phyloP scores from a whole-genome alignment of 2,329 filamentous ascomycete species.

The Aspergillus sp. region DNA sequence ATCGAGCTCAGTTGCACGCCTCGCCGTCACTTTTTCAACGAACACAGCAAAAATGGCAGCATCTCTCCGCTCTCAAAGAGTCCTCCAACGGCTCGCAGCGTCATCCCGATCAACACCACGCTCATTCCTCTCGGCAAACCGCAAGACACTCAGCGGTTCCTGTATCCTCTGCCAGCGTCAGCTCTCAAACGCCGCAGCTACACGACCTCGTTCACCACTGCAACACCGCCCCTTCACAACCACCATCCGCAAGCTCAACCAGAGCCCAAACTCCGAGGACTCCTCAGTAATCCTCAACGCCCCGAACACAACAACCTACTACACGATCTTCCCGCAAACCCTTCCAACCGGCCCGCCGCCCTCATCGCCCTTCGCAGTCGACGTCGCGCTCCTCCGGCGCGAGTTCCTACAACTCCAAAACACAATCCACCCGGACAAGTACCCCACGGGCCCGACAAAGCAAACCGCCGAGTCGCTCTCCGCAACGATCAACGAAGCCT shows the following conservation, averaged over 20 bases:
- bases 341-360: conserved; percentile 79
- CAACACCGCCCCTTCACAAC: conserved; percentile 24
- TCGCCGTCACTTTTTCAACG: not conserved
- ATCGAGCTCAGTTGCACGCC: not conserved
- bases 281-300: conserved; percentile 17
- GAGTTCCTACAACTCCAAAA: conserved; percentile 86
- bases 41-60: conserved; percentile 5
- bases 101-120: not conserved
- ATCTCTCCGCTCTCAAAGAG: conserved; percentile 14
- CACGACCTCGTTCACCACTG: not conserved
- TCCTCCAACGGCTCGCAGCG: conserved; percentile 9
- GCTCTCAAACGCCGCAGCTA: not conserved
- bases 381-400: conserved; percentile 67
- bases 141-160: not conserved
- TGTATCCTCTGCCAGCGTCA: conserved; percentile 15
- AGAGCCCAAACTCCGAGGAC: conserved; percentile 10
- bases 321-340: conserved; percentile 82
- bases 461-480: conserved; percentile 73
- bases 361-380: conserved; percentile 70
- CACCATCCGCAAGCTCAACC: conserved; percentile 14
- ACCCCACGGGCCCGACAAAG: conserved; percentile 47
- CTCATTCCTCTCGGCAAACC: conserved; percentile 5
- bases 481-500: conserved; percentile 85
- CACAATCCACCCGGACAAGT: conserved; percentile 51
- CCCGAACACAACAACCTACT: conserved; percentile 62